Evolutionary conservation across 139 green algal genomes (phyloP).

Genomic region (Chlamydomonas eustigma): DNA sequence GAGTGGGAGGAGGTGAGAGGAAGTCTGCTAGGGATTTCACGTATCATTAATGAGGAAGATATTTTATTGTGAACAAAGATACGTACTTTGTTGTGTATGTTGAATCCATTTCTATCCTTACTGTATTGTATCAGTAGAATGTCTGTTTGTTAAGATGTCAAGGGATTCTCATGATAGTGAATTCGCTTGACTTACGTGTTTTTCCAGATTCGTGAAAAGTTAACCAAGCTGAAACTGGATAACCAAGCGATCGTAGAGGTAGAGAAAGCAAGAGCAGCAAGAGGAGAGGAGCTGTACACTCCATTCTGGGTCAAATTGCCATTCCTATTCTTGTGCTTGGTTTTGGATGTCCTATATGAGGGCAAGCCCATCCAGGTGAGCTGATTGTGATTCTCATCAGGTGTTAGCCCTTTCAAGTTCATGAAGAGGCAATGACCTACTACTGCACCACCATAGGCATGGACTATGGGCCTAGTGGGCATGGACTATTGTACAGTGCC

Average conservation of each 20-base stretch:
- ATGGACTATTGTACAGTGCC: too few relatives aligned
- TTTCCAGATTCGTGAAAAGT: constrained; percentile 10
- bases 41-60: too few relatives aligned
- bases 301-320: constrained; percentile 32
- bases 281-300: constrained; percentile 9
- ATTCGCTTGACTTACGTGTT: too few relatives aligned
- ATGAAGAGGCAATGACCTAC: too few relatives aligned
- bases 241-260: constrained; percentile 58
- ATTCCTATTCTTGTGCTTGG: constrained; percentile 71
- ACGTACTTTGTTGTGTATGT: too few relatives aligned
- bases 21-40: background rate
- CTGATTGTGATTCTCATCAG: too few relatives aligned
- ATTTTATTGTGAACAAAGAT: too few relatives aligned
- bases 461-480: too few relatives aligned
- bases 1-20: constrained; percentile 2
- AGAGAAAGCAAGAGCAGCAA: constrained; percentile 50
- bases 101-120: background rate
- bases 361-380: constrained; percentile 41
- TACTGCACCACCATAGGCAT: too few relatives aligned
- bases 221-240: constrained; percentile 61
- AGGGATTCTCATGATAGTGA: background rate
- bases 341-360: constrained; percentile 76
- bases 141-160: background rate
- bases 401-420: too few relatives aligned
- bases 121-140: background rate